phyloP scores from a whole-genome alignment of 345 rosid genomes.

The Punica granatum region DNA sequence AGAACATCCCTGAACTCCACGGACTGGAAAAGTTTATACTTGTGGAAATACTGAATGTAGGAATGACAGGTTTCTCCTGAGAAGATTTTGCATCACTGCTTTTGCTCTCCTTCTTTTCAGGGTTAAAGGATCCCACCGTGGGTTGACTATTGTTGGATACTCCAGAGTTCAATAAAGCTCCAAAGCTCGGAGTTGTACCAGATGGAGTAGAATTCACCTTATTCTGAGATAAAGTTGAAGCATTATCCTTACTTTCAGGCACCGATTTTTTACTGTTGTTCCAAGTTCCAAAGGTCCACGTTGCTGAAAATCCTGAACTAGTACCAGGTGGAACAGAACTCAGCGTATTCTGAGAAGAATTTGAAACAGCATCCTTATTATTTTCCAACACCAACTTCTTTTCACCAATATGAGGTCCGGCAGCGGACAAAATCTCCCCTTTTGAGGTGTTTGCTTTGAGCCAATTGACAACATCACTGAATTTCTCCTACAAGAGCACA shows the following conservation, averaged over 20 bases:
- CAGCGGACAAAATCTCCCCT: constrained; percentile 32
- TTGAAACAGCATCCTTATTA: constrained; percentile 28
- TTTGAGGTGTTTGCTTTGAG: constrained; percentile 55
- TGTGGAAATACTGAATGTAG: constrained; percentile 14
- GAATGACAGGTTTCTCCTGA: constrained; percentile 14
- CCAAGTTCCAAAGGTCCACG: constrained; percentile 34
- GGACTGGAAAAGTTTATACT: constrained; percentile 20
- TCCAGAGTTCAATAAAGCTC: constrained; percentile 35
- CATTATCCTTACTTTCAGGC: constrained; percentile 35
- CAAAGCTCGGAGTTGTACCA: constrained; percentile 16
- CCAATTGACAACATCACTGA: constrained; percentile 85
- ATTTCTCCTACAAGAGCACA: constrained; percentile 51
- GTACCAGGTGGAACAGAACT: constrained; percentile 19
- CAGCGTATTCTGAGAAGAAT: constrained; percentile 25
- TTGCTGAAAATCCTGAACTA: constrained; percentile 20
- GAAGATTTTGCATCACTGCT: constrained; percentile 4
- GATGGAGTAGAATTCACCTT: constrained; percentile 26
- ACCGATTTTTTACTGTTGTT: constrained; percentile 23
- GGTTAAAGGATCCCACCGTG: constrained; percentile 7
- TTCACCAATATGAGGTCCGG: constrained; percentile 33
- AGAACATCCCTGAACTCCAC: constrained; percentile 26
- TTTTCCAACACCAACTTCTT: constrained; percentile 34
- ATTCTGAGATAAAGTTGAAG: constrained; percentile 25
- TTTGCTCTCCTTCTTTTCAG: constrained; percentile 9
- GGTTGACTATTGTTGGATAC: constrained; percentile 20